Evolutionary conservation across 2,329 filamentous ascomycete species (phyloP).

Genomic region (Penicillium sp.): DNA sequence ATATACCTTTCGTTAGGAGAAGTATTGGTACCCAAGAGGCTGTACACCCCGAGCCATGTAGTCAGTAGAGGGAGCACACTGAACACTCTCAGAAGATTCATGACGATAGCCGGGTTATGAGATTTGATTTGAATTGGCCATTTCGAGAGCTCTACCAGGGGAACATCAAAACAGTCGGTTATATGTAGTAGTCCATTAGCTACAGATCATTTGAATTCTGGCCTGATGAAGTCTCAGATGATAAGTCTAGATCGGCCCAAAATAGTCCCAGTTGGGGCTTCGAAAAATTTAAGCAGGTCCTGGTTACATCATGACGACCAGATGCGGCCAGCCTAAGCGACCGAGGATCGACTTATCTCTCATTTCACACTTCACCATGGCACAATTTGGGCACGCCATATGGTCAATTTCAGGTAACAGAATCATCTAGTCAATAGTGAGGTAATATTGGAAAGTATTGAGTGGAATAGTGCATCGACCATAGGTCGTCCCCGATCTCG

Average conservation of each 20-base stretch:
- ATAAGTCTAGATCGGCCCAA: background rate
- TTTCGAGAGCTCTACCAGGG: background rate
- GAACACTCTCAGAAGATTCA: background rate
- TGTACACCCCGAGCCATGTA: background rate
- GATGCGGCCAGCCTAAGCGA: background rate
- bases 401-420: background rate
- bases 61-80: background rate
- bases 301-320: background rate
- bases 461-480: no score
- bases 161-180: background rate
- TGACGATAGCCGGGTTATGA: background rate
- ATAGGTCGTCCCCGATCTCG: no score
- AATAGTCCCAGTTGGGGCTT: background rate
- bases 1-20: background rate
- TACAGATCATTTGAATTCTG: background rate
- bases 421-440: no score
- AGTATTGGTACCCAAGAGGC: background rate
- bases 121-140: background rate
- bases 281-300: background rate
- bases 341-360: background rate
- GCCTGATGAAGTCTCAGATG: background rate
- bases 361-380: background rate
- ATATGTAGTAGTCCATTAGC: background rate
- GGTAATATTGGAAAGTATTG: no score
- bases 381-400: background rate